A percentile compares a stretch with the other conserved stretches of the same genome.
These are phyloP conservation scores for Trichaptum fuscoviolaceum DNA, from an alignment of 768 basidiomycete species.

Conservation along the genomic window DNA sequence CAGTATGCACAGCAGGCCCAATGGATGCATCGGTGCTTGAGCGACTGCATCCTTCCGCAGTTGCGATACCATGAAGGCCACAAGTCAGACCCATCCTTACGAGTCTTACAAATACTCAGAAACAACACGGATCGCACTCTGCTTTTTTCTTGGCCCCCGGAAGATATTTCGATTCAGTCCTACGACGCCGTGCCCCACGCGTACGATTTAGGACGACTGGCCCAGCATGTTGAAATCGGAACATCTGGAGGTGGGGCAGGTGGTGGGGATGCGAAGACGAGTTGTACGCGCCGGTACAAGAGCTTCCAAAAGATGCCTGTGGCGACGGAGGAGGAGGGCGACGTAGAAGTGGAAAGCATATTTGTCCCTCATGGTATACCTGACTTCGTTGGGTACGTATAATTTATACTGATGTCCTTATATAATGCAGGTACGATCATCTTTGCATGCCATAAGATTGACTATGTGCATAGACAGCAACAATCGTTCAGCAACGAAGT, in stretches of 20 bases:
- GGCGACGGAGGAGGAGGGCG: conserved; percentile 34
- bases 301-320: conserved; percentile 54
- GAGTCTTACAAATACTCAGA: conserved; percentile 76
- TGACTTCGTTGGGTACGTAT: neutral
- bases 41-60: conserved; percentile 47
- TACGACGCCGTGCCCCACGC: conserved; percentile 37
- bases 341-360: conserved; percentile 74
- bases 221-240: conserved; percentile 62
- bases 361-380: conserved; percentile 83
- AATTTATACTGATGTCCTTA: conserved; percentile 8
- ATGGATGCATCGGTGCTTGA: conserved; percentile 54
- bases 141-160: conserved; percentile 75
- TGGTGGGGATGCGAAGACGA: conserved; percentile 73
- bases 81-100: conserved; percentile 20
- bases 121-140: conserved; percentile 54
- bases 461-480: neutral
- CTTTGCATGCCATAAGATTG: conserved; percentile 27
- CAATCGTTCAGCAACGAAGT: neutral
- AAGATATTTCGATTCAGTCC: conserved; percentile 30
- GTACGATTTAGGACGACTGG: conserved; percentile 51
- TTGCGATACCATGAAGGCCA: neutral
- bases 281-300: conserved; percentile 80
- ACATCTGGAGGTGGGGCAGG: conserved; percentile 32
- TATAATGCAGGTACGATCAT: conserved; percentile 29
- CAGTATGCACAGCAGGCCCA: conserved; percentile 41